A percentile compares a stretch with the other conserved stretches of the same genome.
phyloP scores from a whole-genome alignment of 2,329 filamentous ascomycete genomes.

The Spiromastix sp. region DNA sequence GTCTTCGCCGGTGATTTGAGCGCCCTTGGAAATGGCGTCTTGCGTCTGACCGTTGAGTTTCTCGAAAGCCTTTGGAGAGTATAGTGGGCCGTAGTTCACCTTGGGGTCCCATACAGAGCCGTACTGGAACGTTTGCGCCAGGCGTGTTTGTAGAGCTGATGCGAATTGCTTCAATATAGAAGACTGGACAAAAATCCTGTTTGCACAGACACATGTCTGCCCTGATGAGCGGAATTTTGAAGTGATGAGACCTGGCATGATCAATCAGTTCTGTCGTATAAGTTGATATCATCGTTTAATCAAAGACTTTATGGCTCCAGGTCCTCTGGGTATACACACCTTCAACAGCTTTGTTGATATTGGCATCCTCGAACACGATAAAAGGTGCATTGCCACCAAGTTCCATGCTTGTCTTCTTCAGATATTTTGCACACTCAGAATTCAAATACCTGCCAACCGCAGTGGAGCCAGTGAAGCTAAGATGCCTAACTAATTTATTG shows the following conservation, averaged over 20 bases:
- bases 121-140: conserved; percentile 3
- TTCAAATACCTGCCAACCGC: conserved; percentile 20
- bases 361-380: conserved; percentile 29
- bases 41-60: conserved; percentile 9
- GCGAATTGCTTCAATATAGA: conserved; percentile 3
- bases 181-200: conserved; percentile 32
- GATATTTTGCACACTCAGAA: conserved; percentile 18
- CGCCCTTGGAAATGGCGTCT: conserved; percentile 19
- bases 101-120: conserved; percentile 7
- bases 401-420: conserved; percentile 35
- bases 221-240: conserved; percentile 10
- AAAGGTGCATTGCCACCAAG: conserved; percentile 31
- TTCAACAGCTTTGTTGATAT: conserved; percentile 24
- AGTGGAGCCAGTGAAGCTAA: conserved; percentile 44
- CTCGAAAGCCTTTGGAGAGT: conserved; percentile 5
- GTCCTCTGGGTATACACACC: conserved; percentile 25
- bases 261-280: too few species aligned
- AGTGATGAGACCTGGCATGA: conserved; percentile 5
- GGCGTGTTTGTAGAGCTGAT: conserved; percentile 4
- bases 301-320: conserved; percentile 28
- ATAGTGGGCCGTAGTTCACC: conserved; percentile 7
- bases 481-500: conserved; percentile 57
- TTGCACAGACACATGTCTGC: conserved; percentile 22
- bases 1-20: conserved; percentile 11
- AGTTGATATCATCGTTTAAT: conserved; percentile 21